These are phyloP conservation scores for Rhizopus arrhizus DNA, from an alignment of 371 early-diverging fungal genomes.

Conservation along the genomic window DNA sequence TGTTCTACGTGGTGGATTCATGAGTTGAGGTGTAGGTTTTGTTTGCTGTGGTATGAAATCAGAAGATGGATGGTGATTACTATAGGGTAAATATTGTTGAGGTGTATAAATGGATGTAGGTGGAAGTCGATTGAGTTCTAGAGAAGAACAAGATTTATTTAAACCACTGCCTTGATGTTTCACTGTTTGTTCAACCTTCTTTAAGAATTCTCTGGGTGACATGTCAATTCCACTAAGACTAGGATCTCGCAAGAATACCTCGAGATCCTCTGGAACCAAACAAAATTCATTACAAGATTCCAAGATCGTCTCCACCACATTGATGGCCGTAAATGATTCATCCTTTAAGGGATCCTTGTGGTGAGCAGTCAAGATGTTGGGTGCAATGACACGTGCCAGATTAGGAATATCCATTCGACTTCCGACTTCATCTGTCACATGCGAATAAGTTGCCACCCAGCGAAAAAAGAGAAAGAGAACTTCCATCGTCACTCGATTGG, in stretches of 20 bases:
- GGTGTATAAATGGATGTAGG: conserved; percentile 44
- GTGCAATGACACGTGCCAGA: conserved; percentile 92
- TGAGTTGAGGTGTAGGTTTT: neutral
- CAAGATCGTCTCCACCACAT: conserved; percentile 74
- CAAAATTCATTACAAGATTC: conserved; percentile 79
- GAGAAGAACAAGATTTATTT: too few species aligned
- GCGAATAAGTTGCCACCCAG: conserved; percentile 79
- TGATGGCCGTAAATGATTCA: conserved; percentile 74
- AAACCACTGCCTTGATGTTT: conserved; percentile 21
- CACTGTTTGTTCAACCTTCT: conserved; percentile 48
- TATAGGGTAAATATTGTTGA: conserved; percentile 46
- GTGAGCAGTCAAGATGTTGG: conserved; percentile 82
- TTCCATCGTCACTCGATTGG: conserved; percentile 88
- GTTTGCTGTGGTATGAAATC: conserved; percentile 31
- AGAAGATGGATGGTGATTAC: conserved; percentile 37
- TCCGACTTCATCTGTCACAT: conserved; percentile 76
- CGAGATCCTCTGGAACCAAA: conserved; percentile 59
- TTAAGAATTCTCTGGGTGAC: conserved; percentile 47
- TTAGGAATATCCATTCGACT: conserved; percentile 95
- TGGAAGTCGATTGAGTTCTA: too few species aligned
- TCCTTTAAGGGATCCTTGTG: conserved; percentile 79
- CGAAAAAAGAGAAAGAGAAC: conserved; percentile 85
- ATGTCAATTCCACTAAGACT: conserved; percentile 44
- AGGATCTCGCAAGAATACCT: conserved; percentile 46
- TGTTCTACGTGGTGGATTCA: neutral